Evolutionary conservation across 139 green algal species (phyloP).

Genomic region (Chlorella sorokiniana): DNA sequence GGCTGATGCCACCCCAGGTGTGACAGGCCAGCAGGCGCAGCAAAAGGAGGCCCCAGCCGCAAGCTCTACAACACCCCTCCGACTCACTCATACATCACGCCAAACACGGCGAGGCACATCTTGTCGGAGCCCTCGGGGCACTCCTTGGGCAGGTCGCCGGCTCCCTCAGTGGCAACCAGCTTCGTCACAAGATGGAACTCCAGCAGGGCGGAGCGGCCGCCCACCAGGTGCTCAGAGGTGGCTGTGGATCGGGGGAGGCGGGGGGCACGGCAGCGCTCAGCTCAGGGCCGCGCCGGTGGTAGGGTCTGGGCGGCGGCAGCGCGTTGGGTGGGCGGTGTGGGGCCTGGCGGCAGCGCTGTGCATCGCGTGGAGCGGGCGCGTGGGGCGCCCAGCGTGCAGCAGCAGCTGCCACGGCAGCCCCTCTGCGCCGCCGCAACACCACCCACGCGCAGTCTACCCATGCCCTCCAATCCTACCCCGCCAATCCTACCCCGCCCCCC

Average conservation of each 20-base stretch:
- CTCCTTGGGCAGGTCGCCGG: slow-evolving; percentile 23
- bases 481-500: no score
- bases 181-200: slow-evolving; percentile 39
- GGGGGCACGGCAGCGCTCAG: no score
- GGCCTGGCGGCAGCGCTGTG: not conserved
- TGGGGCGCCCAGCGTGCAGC: no score
- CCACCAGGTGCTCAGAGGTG: slow-evolving; percentile 16
- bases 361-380: no score
- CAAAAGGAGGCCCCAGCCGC: not conserved
- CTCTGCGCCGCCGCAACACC: no score
- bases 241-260: not conserved
- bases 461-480: no score
- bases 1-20: no score
- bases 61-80: not conserved
- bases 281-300: no score
- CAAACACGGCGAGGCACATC: slow-evolving; percentile 22
- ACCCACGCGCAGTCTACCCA: no score
- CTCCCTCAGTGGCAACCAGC: not conserved
- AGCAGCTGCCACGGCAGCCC: no score
- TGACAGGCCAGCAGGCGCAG: not conserved
- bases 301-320: no score
- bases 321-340: not conserved
- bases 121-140: slow-evolving; percentile 19
- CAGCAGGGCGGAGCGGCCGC: slow-evolving; percentile 15
- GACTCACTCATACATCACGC: slow-evolving; percentile 11